These are phyloP conservation scores for Trichosporon sp. DNA, from an alignment of 1,284 basidiomycete species.

Conservation along the genomic window DNA sequence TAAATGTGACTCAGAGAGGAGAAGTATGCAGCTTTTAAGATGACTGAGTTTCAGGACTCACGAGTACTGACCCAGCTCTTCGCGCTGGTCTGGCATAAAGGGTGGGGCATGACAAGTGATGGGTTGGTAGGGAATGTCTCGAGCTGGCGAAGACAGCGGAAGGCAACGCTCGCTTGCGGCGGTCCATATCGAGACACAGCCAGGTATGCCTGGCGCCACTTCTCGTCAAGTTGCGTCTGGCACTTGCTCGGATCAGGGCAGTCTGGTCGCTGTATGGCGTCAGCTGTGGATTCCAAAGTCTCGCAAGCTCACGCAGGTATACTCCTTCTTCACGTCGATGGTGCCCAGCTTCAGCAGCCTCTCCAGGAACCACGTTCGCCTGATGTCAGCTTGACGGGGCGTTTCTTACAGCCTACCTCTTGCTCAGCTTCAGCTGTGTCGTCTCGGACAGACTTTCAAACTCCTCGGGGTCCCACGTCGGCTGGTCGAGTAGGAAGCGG, in stretches of 20 bases:
- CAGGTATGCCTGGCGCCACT: conserved; percentile 82
- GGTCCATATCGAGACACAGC: conserved; percentile 78
- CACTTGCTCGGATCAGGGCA: conserved; percentile 76
- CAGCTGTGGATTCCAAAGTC: background rate
- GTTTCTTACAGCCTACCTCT: conserved; percentile 54
- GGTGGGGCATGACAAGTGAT: conserved; percentile 80
- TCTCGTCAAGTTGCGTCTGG: conserved; percentile 83
- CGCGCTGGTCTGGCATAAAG: conserved; percentile 77
- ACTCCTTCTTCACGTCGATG: conserved; percentile 74
- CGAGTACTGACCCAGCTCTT: conserved; percentile 76
- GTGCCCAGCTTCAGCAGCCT: conserved; percentile 84
- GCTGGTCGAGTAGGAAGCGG: conserved; percentile 81
- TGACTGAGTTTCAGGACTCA: too few species aligned
- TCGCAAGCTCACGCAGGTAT: conserved; percentile 26
- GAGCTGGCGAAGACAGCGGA: conserved; percentile 26
- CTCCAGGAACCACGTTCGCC: conserved; percentile 88
- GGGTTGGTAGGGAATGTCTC: conserved; percentile 69
- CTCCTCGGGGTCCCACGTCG: conserved; percentile 59
- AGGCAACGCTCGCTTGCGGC: conserved; percentile 36
- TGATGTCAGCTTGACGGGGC: conserved; percentile 33
- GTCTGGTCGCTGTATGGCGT: conserved; percentile 58
- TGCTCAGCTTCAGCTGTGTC: conserved; percentile 79
- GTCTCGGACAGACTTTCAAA: conserved; percentile 68
- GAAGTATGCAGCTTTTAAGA: too few species aligned
- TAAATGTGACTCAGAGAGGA: too few species aligned